Base-by-base conservation (phyloP, 2,329 filamentous ascomycete genomes). In the Fusarium chlamydosporum region DNA sequence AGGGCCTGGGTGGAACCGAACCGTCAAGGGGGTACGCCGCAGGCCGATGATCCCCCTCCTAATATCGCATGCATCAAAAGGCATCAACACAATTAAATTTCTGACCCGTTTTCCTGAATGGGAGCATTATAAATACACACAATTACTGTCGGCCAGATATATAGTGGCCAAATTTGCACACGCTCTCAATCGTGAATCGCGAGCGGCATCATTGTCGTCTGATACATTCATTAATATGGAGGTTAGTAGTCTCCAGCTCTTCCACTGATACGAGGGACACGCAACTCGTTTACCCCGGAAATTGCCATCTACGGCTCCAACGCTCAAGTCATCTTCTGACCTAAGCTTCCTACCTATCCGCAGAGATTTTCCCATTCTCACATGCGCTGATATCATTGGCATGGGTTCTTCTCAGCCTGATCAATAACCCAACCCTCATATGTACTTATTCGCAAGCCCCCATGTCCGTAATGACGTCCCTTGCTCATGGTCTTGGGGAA, bases 391-490 rank as follows among this genome's bases (percentile, higher is more conserved):
- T 62, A 48, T 50, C 60, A 38, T 54, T 31, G 42, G 20, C 56
- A 35, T 45, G 35, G 56, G n/a, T 23, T 41, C 41, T 23, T 47
- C 23, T 38, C 37, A 42, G 23, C 23, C 20, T 56, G 54, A 61
- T 29, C 18, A 35, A 38, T 16, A 52, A 11, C 18, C 42, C 11
- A 43, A 29, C 45, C 45, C 37, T 41, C 20, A 27, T 29, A 29
- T 29, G 29, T 29, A 29, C 29, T 29, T 29, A 31, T 23, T 20
- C n/a, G 29, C 50, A 37, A 43, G 31, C 31, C 51, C 48, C 51
- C 47, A 43, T 66, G 50, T 38, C 23, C 18, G 47, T 23, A 61
- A 66, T 68, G 51, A 66, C 60, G 60, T 68, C 41, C 29, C 55
- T 46, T 23, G 51, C 46, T 33, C 45, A 59, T 46, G 27, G 46